Conservation (phyloP, 169 alveolate species). For the Hepatocystis sp. region DNA sequence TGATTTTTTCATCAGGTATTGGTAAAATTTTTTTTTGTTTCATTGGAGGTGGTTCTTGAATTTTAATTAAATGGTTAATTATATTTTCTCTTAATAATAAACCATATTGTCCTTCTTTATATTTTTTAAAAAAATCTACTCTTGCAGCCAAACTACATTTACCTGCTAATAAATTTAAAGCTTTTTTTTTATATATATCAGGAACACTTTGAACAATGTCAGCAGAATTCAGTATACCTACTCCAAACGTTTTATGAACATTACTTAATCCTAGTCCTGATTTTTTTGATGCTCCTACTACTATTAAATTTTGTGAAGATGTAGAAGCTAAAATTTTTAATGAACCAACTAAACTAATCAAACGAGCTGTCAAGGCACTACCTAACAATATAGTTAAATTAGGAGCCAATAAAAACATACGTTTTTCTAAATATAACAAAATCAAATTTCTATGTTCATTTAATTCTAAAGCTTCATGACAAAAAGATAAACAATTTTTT, state of each 20-base stretch:
- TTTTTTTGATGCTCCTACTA: slow-evolving; percentile 85
- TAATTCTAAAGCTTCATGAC: slow-evolving; percentile 84
- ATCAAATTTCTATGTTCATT: slow-evolving; percentile 76
- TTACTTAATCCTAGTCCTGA: slow-evolving; percentile 75
- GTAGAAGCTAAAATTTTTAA: slow-evolving; percentile 93
- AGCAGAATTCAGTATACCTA: slow-evolving; percentile 83
- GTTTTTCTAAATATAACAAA: slow-evolving; percentile 88
- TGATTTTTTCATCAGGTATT: slow-evolving; percentile 88
- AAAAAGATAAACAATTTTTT: slow-evolving; percentile 53
- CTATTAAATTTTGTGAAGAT: slow-evolving; percentile 93
- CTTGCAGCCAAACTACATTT: slow-evolving; percentile 90
- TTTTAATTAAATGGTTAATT: slow-evolving; percentile 53
- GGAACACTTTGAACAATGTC: slow-evolving; percentile 86
- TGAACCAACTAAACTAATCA: slow-evolving; percentile 97
- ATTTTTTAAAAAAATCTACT: slow-evolving; percentile 85
- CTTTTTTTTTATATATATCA: slow-evolving; percentile 83
- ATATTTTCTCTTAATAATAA: slow-evolving; percentile 78
- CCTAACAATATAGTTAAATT: slow-evolving; percentile 96
- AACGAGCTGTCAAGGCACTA: slow-evolving; percentile 96
- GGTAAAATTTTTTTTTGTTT: slow-evolving; percentile 89
- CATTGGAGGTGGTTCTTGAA: slow-evolving; percentile 71
- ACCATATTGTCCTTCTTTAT: slow-evolving; percentile 81
- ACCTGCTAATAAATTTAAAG: slow-evolving; percentile 87
- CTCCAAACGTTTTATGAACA: slow-evolving; percentile 38
- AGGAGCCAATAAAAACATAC: slow-evolving; percentile 97